Base-by-base conservation (phyloP, 352 stramenopile species). In the Phytopythium oedochilum region DNA sequence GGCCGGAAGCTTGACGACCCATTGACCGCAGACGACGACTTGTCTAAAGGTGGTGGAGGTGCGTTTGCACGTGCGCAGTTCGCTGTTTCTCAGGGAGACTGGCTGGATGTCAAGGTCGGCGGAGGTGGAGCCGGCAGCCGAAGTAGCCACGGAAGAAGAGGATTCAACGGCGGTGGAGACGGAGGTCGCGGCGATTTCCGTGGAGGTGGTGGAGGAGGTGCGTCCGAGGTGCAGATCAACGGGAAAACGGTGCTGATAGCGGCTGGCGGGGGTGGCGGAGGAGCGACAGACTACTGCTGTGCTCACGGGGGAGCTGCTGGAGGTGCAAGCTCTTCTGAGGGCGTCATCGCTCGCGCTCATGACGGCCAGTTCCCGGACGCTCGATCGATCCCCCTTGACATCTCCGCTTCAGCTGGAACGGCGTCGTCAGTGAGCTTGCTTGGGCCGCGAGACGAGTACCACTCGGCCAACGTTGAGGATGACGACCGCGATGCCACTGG, bases 201-300 rank as follows among this genome's bases (percentile, higher is more conserved):
- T 5, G 84, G 83, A 9, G 84, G 78, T 14, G 86, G 83, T 0
- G 83, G 83, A 2, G 83, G 83, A 14, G 86, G 84, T 17, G 76
- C 70, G 0, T 87, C 79, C 3, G 70, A 82, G 59, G 60, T 88
- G 8, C 57, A 50, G 6, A 31, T 87, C 14, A 81, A 77, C 31
- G 61, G 63, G 18, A 61, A 63, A n/a, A 64, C 68, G 0, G 47
- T 92, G n/a, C 46, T 90, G 5, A 64, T 93, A 29, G 86, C 83
- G 10, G 82, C 61, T 44, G 86, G 84, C 7, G 86, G 86, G 1
- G 84, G 77, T 3, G 86, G 86, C 8, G 86, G 75, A 10, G 86
- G 84, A 1, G 73, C 77, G 6, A 78, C 76, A 0, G 77, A 91
- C 58, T 88, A 85, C 45, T 94, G 86, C 42, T 96, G 86, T 64